Base-by-base conservation (phyloP, 371 early-diverging fungal genomes). In the Mortierella polycephala region DNA sequence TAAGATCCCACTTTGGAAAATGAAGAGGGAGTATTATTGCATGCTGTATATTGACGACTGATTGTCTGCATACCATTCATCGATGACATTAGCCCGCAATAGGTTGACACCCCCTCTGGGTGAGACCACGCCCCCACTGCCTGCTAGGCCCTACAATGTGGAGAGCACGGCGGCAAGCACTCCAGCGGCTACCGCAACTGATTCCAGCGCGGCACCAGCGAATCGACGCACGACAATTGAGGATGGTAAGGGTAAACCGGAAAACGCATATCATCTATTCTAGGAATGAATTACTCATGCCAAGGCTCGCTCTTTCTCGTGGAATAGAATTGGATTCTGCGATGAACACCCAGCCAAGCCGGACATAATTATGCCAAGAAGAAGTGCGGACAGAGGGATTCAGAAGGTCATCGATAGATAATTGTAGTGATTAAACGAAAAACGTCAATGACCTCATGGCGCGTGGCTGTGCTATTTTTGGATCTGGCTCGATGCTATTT, bases 171-270 rank as follows among this genome's bases (percentile, higher is more conserved):
- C 62, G 0, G 46, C 62, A 5, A 16, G 57, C 40, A 18, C 55
- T 5, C n/a, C 62, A 0, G 46, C 62, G 1, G 59, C 54, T 14
- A 10, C 64, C 12, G 30, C 71, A 16, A 30, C 49, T 37, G 74
- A 55, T 20, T 42, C 57, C 16, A 10, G 20, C 7, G 23, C 49
- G 7, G 55, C 47, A 12, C 42, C 60, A n/a, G 9, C 71, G 7
- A 65, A 60, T 23, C 77, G 77, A 21, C 66, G 70, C 46, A 69
- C 74, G 16, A 73, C 74, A 14, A 42, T 69, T 23, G 74, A 73
- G 23, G 74, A 79, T 66, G 74, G 80, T 73, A 65, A 49, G 58
- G 50, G 40, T 21, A 10, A 7, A 42, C 41, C 16, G 11, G 37
- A 55, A 41, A n/a, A 9, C 14, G 30, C 4, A 30, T 30, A 30